phyloP scores from a whole-genome alignment of 371 early-diverging fungal species.

The Saksenaea oblongispora region DNA sequence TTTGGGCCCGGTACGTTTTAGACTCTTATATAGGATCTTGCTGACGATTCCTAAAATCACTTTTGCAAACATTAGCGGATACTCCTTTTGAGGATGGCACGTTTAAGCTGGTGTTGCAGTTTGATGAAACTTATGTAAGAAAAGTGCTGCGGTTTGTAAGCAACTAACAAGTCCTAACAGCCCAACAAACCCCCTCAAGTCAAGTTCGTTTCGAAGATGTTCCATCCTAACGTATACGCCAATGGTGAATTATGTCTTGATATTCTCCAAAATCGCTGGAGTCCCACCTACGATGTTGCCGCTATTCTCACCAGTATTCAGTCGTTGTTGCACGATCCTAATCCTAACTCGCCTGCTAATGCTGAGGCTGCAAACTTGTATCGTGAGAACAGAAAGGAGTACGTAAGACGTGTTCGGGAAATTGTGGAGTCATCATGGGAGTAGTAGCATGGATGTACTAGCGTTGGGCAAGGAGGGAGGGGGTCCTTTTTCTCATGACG shows the following conservation, averaged over 20 bases:
- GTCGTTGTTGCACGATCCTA: conserved; percentile 98
- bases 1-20: conserved; percentile 85
- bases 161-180: conserved; percentile 14
- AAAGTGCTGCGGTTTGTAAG: neutral
- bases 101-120: conserved; percentile 94
- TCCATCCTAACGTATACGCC: conserved; percentile 99
- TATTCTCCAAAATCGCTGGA: conserved; percentile 98
- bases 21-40: neutral
- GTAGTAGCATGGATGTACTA: conserved; percentile 18
- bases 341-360: conserved; percentile 98
- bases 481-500: neutral
- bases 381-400: conserved; percentile 91
- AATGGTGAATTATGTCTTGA: conserved; percentile 99
- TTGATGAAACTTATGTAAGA: conserved; percentile 92
- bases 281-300: conserved; percentile 96
- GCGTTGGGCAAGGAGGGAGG: neutral
- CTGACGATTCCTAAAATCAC: conserved; percentile 8
- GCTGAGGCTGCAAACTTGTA: conserved; percentile 97
- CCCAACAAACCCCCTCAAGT: conserved; percentile 99
- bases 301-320: conserved; percentile 97
- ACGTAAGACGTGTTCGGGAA: conserved; percentile 91
- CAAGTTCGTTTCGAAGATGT: conserved; percentile 97
- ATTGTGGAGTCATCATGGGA: conserved; percentile 95
- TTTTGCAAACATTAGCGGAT: conserved; percentile 62
- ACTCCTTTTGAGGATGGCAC: conserved; percentile 99